phyloP scores from a whole-genome alignment of 169 alveolate genomes.

The Plasmodium ovale region DNA sequence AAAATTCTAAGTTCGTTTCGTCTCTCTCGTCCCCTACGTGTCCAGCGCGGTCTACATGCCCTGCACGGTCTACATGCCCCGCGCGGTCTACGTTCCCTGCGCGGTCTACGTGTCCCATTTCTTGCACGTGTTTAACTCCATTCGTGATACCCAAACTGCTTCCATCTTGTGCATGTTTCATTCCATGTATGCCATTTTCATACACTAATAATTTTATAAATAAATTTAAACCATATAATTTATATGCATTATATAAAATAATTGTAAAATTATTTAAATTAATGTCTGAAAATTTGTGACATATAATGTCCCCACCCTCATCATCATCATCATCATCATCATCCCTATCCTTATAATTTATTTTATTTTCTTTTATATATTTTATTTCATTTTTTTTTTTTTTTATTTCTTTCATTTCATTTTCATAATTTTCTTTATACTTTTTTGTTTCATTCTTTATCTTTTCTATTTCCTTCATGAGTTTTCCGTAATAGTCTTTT shows the following conservation, averaged over 20 bases:
- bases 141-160: too few relatives aligned
- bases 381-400: conserved; percentile 59
- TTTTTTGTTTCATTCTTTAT: conserved; percentile 31
- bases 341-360: conserved; percentile 53
- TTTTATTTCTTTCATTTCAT: conserved; percentile 57
- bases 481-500: conserved; percentile 5
- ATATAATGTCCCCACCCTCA: too few relatives aligned
- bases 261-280: conserved; percentile 9
- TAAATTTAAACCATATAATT: conserved; percentile 33
- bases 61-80: too few relatives aligned
- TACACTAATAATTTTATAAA: conserved; percentile 49
- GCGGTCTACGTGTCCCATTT: too few relatives aligned
- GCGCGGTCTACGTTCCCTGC: too few relatives aligned
- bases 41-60: too few relatives aligned
- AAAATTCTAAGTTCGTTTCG: conserved; percentile 38
- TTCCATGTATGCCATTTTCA: conserved; percentile 9
- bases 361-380: conserved; percentile 40
- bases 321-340: too few relatives aligned
- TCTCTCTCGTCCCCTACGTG: conserved; percentile 2
- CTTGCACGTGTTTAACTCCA: not conserved
- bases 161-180: too few relatives aligned
- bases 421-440: conserved; percentile 55
- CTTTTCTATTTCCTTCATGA: conserved; percentile 38
- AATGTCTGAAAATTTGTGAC: conserved; percentile 32
- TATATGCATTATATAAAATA: conserved; percentile 24